Evolutionary conservation across 306 rosid species (phyloP).

Genomic region (Quercus mongolica): DNA sequence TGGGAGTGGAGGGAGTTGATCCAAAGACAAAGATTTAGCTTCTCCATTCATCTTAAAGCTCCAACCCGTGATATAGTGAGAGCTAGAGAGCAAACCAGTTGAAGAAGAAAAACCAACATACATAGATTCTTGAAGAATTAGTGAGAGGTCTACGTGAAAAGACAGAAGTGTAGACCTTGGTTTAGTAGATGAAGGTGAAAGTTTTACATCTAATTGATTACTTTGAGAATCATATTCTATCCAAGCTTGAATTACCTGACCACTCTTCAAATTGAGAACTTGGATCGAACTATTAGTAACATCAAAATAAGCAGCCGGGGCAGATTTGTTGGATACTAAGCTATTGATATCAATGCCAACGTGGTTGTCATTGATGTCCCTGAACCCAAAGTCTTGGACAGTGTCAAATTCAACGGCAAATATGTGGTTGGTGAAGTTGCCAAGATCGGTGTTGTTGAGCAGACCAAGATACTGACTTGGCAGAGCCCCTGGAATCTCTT

Average conservation of each 20-base stretch:
- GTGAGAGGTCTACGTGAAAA: slow-evolving; percentile 23
- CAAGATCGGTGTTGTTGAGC: slow-evolving; percentile 17
- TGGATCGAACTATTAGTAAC: neutral
- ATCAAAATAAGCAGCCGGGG: slow-evolving; percentile 8
- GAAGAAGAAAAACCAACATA: slow-evolving; percentile 32
- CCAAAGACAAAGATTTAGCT: slow-evolving; percentile 21
- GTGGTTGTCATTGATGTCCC: slow-evolving; percentile 35
- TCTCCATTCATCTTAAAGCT: slow-evolving; percentile 25
- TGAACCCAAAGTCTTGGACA: slow-evolving; percentile 9
- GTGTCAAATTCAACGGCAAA: slow-evolving; percentile 2
- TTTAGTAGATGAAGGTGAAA: slow-evolving; percentile 17
- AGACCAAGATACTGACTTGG: slow-evolving; percentile 33
- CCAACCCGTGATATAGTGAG: neutral
- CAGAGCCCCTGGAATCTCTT: slow-evolving; percentile 3
- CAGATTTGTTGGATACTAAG: slow-evolving; percentile 23
- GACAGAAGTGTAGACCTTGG: slow-evolving; percentile 23
- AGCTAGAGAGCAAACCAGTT: slow-evolving; percentile 32
- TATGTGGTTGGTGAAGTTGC: slow-evolving; percentile 24
- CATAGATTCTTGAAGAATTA: slow-evolving; percentile 26
- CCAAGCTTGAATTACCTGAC: too few relatives aligned
- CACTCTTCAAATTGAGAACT: neutral
- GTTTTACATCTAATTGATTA: neutral
- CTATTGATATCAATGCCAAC: slow-evolving; percentile 31
- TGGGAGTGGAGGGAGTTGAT: slow-evolving; percentile 12
- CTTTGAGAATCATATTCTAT: too few relatives aligned